Evolutionary conservation across 345 rosid genomes (phyloP).

Genomic region (Euphorbia peplus): DNA sequence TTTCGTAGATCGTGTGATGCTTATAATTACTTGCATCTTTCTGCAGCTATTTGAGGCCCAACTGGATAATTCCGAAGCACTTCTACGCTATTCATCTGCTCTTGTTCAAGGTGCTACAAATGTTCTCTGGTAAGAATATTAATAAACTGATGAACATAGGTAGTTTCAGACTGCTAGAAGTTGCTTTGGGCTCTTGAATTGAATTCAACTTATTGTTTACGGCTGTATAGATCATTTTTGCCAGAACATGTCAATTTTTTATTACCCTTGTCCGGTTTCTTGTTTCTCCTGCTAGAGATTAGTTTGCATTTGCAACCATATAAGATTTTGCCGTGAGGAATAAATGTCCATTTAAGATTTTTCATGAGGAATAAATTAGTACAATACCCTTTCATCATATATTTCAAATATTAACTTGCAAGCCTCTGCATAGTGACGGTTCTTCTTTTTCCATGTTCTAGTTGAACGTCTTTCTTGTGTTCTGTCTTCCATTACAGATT

Average conservation of each 20-base stretch:
- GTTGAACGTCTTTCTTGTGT: not conserved
- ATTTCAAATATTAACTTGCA: not conserved
- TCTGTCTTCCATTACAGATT: not conserved
- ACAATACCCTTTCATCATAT: not conserved
- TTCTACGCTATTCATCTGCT: slow-evolving; percentile 91
- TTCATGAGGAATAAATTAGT: not conserved
- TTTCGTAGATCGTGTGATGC: not conserved
- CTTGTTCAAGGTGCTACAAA: slow-evolving; percentile 96
- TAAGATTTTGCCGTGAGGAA: not conserved
- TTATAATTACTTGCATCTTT: slow-evolving; percentile 4
- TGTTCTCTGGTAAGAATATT: slow-evolving; percentile 81
- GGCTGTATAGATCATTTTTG: not conserved
- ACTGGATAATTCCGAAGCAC: slow-evolving; percentile 64
- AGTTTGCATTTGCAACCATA: not conserved
- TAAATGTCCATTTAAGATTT: not conserved
- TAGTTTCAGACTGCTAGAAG: slow-evolving; percentile 16
- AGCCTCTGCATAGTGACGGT: not conserved
- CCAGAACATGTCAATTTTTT: not conserved
- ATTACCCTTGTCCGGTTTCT: not conserved
- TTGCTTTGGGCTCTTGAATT: not conserved
- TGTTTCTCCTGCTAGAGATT: not conserved
- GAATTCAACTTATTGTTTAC: not conserved
- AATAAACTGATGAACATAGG: not conserved
- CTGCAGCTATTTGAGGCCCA: slow-evolving; percentile 84
- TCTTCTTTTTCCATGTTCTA: not conserved